Base-by-base conservation (phyloP, 345 rosid genomes). In the Jatropha curcas region DNA sequence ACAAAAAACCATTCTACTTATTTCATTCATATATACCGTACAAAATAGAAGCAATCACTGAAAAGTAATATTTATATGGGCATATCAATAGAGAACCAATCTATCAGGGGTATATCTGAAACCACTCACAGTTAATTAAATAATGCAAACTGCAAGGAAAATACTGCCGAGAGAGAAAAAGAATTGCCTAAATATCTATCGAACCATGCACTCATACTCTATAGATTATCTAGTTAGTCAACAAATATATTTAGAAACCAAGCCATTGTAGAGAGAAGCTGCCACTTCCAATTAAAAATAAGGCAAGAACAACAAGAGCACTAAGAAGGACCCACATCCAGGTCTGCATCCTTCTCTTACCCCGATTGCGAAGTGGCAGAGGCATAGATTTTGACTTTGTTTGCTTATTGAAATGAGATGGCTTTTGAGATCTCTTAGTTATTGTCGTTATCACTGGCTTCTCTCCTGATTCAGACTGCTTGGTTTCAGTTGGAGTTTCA, bases 241-340 rank as follows among this genome's bases (percentile, higher is more conserved):
- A 19, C 12, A 34, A 20, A 5, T 16, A 14, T 22, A 28, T 27
- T 68, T 39, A 68, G 62, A 67, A 60, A 62, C 62, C 68, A 50
- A 30, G 22, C 51, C 73, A 51, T 61, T 28, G 55, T 1, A 28
- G 63, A 35, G 20, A 48, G 77, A 81, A 71, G 77, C 79, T 81
- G 71, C 79, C 74, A 68, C 84, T 86, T 59, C 96, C 90, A 12
- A 86, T 50, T 77, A 86, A 77, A 81, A 90, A 82, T 79, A 92
- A 81, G 31, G 82, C 90, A 17, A 88, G 10, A 31, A 76, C 65
- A 5, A 70, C 73, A 73, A 78, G 24, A 34, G 71, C 76, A 8
- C 73, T 8, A 45, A 90, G 78, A 46, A 86, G 77, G 5, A 73
- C 82, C 98, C 94, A 92, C 91, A 88, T 92, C 94, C 96, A 94